These are phyloP conservation scores for Spinacia oleracea DNA, from an alignment of 179 eudicot genomes.

Conservation along the genomic window DNA sequence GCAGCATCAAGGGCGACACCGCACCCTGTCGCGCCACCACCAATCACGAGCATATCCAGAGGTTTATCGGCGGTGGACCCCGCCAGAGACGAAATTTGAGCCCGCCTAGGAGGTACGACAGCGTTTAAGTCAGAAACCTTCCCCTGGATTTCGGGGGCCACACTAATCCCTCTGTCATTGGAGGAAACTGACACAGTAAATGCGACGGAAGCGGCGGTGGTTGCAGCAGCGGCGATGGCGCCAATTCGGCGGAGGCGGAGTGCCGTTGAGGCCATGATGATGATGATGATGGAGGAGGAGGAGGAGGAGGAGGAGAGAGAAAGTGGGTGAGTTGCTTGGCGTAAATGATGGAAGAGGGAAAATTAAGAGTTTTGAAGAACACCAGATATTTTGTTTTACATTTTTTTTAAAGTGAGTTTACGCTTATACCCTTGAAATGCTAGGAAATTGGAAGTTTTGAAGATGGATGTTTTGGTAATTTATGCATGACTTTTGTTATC, in stretches of 20 bases:
- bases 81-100: constrained; percentile 51
- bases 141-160: constrained; percentile 38
- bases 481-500: not conserved
- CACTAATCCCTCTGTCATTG: constrained; percentile 24
- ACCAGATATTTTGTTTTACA: too few species aligned
- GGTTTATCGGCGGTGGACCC: constrained; percentile 57
- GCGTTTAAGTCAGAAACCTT: constrained; percentile 56
- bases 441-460: not conserved
- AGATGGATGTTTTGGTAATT: not conserved
- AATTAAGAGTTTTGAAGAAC: not conserved
- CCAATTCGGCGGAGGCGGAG: constrained; percentile 58
- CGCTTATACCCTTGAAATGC: too few species aligned
- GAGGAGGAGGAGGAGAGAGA: not conserved
- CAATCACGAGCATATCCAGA: constrained; percentile 78
- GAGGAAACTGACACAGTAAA: constrained; percentile 48
- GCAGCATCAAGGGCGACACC: constrained; percentile 93
- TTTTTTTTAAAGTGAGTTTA: too few species aligned
- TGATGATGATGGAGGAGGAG: too few species aligned
- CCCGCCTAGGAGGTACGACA: constrained; percentile 54
- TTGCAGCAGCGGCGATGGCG: constrained; percentile 45
- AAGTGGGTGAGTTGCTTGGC: not conserved
- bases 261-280: constrained; percentile 47
- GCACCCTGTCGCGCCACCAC: constrained; percentile 95
- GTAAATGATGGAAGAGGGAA: not conserved
- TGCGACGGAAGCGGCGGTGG: constrained; percentile 46